Evolutionary conservation across 2,329 filamentous ascomycete species (phyloP).

Genomic region (Diaporthe sp.): DNA sequence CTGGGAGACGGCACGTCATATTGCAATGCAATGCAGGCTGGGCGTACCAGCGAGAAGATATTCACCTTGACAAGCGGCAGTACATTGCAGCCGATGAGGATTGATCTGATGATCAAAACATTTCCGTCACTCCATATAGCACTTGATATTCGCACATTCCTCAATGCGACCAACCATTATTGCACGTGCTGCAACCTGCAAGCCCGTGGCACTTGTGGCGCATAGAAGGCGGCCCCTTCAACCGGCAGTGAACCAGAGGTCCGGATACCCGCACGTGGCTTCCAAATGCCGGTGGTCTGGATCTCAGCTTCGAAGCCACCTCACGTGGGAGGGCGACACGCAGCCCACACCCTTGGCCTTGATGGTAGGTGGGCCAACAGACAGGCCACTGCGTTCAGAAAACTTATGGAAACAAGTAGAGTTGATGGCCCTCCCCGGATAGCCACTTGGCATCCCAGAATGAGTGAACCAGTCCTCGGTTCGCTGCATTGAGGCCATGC

Average conservation of each 20-base stretch:
- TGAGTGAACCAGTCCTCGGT: too few relatives aligned
- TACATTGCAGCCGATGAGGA: not conserved
- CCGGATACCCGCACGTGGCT: slow-evolving; percentile 4
- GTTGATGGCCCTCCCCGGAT: not conserved
- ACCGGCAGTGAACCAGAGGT: not conserved
- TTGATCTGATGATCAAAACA: not conserved
- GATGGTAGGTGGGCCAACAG: not conserved
- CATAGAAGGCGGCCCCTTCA: not conserved
- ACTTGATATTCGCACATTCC: too few relatives aligned
- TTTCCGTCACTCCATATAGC: not conserved
- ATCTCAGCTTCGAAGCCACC: not conserved
- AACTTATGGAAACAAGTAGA: not conserved
- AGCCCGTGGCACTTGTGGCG: not conserved
- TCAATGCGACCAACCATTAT: not conserved
- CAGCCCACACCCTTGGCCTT: not conserved
- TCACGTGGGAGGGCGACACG: not conserved
- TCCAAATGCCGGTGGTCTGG: not conserved
- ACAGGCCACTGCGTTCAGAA: not conserved
- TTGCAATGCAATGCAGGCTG: not conserved
- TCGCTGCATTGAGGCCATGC: not conserved
- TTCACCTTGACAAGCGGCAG: not conserved
- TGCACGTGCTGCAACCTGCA: slow-evolving; percentile 4
- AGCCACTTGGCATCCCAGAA: not conserved
- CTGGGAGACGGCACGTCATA: not conserved
- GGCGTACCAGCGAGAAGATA: not conserved